These are phyloP conservation scores for Fraxinus ornus DNA, from an alignment of 305 asterid genomes.

Conservation along the genomic window DNA sequence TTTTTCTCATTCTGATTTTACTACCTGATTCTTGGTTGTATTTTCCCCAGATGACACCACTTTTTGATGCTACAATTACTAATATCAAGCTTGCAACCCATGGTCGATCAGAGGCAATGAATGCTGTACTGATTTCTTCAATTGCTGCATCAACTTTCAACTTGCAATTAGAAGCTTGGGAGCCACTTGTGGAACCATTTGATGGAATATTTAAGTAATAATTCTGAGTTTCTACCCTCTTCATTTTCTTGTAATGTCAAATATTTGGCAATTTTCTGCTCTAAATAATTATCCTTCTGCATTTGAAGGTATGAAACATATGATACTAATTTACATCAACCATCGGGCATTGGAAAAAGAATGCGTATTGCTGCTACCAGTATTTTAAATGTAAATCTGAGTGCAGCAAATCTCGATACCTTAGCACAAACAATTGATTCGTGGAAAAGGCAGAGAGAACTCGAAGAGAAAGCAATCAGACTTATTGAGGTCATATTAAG, in stretches of 20 bases:
- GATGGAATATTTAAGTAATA: slow-evolving; percentile 96
- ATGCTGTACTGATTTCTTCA: slow-evolving; percentile 84
- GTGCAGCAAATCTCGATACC: slow-evolving; percentile 83
- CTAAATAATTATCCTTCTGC: slow-evolving; percentile 31
- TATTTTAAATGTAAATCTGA: slow-evolving; percentile 76
- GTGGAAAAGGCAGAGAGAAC: slow-evolving; percentile 91
- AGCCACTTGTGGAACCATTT: slow-evolving; percentile 97
- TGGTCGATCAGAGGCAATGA: slow-evolving; percentile 85
- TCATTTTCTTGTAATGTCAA: slow-evolving; percentile 8
- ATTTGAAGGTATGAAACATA: slow-evolving; percentile 85
- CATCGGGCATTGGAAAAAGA: slow-evolving; percentile 68
- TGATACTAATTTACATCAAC: slow-evolving; percentile 61
- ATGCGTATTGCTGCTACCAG: slow-evolving; percentile 87
- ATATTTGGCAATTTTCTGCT: slow-evolving; percentile 23
- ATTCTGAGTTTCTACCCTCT: slow-evolving; percentile 15
- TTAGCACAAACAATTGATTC: slow-evolving; percentile 77
- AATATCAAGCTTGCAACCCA: slow-evolving; percentile 96
- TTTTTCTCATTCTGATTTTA: slow-evolving; percentile 19
- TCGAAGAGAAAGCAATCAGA: slow-evolving; percentile 85
- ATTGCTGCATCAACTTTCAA: slow-evolving; percentile 98
- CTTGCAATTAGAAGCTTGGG: slow-evolving; percentile 93
- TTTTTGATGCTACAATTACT: slow-evolving; percentile 92
- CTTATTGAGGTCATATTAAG: slow-evolving; percentile 55
- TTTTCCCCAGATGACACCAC: slow-evolving; percentile 83
- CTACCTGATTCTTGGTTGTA: slow-evolving; percentile 28